Evolutionary conservation across 2,329 filamentous ascomycete species (phyloP).

Genomic region (Cladorrhinum sp.): DNA sequence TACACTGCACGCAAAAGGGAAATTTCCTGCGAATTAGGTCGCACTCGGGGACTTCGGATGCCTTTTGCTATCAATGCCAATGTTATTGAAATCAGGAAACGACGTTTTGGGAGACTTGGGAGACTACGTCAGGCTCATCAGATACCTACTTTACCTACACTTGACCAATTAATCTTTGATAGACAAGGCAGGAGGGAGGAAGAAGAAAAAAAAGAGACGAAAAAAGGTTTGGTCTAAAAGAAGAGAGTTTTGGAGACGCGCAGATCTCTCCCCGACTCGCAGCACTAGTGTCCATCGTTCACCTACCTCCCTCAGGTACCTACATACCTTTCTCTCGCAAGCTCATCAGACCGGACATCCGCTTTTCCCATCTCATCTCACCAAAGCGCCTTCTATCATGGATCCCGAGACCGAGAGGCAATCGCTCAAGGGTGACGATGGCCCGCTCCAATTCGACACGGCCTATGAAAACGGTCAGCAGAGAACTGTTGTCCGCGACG

Average conservation of each 20-base stretch:
- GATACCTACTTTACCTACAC: background rate
- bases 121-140: background rate
- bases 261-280: background rate
- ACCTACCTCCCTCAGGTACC: no score
- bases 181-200: no score
- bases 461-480: conserved; percentile 26
- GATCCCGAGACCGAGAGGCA: background rate
- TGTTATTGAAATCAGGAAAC: background rate
- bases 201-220: no score
- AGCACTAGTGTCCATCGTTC: no score
- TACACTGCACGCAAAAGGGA: background rate
- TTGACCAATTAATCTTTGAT: no score
- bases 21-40: background rate
- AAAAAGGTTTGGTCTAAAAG: background rate
- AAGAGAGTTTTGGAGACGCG: background rate
- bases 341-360: background rate
- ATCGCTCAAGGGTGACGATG: background rate
- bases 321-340: background rate
- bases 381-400: background rate
- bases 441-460: conserved; percentile 30
- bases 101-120: background rate
- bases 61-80: background rate
- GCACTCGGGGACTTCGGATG: background rate
- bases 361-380: background rate
- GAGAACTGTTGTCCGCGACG: conserved; percentile 33